These are phyloP conservation scores for Citrus medica DNA, from an alignment of 345 rosid species.

Conservation along the genomic window DNA sequence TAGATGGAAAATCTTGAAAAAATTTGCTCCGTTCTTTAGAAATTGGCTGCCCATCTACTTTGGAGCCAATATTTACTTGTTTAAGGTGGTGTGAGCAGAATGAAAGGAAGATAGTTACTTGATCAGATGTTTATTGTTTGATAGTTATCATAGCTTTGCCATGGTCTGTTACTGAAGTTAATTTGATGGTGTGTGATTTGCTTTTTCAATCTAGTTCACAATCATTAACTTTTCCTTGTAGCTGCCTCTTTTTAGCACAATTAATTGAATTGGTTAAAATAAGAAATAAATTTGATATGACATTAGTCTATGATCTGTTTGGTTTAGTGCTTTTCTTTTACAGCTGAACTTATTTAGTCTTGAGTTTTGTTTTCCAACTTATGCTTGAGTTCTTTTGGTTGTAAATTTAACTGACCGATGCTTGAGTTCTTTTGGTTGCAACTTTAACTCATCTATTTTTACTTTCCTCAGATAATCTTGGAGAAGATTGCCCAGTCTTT, in stretches of 20 bases:
- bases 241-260: not conserved
- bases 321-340: not conserved
- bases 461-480: constrained; percentile 66
- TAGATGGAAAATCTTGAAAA: not conserved
- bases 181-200: not conserved
- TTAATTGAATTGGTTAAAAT: not conserved
- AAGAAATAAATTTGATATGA: not conserved
- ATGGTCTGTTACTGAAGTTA: not conserved
- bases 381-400: not conserved
- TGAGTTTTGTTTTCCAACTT: not conserved
- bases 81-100: not conserved
- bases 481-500: constrained; percentile 98
- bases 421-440: not conserved
- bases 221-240: not conserved
- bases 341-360: not conserved
- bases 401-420: not conserved
- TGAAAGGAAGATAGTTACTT: not conserved
- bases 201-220: not conserved
- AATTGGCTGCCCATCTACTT: not conserved
- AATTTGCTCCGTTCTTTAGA: not conserved
- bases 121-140: not conserved
- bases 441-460: constrained; percentile 1
- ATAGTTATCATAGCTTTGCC: not conserved
- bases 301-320: not conserved
- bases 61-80: not conserved